These are phyloP conservation scores for Zasmidium cellare DNA, from an alignment of 2,329 filamentous ascomycete genomes.

Conservation along the genomic window DNA sequence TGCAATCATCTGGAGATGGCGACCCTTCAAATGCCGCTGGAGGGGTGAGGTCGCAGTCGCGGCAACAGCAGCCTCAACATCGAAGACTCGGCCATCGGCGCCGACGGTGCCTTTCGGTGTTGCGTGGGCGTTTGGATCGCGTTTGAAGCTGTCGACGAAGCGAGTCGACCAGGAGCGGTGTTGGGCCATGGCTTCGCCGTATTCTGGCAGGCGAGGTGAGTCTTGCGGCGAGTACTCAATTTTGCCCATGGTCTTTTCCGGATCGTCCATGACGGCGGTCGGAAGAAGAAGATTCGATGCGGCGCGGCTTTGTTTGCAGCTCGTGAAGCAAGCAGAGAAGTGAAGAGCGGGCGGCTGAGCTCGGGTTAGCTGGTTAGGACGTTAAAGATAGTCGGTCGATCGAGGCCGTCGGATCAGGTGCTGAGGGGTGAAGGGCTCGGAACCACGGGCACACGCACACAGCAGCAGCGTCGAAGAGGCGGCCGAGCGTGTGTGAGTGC, in stretches of 20 bases:
- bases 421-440: too few species aligned
- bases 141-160: conserved; percentile 63
- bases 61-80: conserved; percentile 62
- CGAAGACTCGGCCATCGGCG: conserved; percentile 57
- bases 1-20: conserved; percentile 96
- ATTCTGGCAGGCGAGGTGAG: conserved; percentile 23
- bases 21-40: conserved; percentile 71
- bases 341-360: neutral
- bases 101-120: conserved; percentile 48
- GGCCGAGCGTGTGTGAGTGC: neutral
- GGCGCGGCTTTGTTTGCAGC: neutral
- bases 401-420: neutral
- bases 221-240: conserved; percentile 18
- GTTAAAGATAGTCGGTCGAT: neutral
- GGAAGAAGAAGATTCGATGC: neutral
- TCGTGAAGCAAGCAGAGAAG: neutral
- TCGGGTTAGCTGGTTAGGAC: neutral
- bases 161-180: conserved; percentile 26
- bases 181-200: conserved; percentile 24
- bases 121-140: conserved; percentile 58
- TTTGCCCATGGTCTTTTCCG: conserved; percentile 19
- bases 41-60: conserved; percentile 73
- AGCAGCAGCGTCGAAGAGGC: neutral
- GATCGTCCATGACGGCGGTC: conserved; percentile 15
- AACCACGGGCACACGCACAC: neutral